phyloP scores from a whole-genome alignment of 306 rosid genomes.

The Malus fusca region DNA sequence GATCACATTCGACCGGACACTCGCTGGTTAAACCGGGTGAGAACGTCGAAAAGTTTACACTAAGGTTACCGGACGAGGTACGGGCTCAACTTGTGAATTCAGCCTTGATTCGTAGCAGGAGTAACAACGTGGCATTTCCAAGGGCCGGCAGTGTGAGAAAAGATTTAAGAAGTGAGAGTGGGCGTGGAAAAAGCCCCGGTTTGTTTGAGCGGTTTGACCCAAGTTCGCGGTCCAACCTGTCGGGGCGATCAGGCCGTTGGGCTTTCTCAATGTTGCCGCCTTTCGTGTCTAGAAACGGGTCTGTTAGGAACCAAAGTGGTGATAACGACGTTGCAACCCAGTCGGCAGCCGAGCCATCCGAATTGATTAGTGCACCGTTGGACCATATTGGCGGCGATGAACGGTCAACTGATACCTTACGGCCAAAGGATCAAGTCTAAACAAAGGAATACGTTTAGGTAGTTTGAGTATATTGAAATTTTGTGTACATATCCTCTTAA shows the following conservation, averaged over 20 bases:
- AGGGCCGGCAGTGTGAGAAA: slow-evolving; percentile 46
- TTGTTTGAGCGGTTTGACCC: slow-evolving; percentile 14
- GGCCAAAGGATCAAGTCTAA: slow-evolving; percentile 11
- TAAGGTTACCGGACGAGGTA: slow-evolving; percentile 65
- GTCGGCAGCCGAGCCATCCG: neutral
- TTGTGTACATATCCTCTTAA: neutral
- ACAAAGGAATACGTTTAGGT: neutral
- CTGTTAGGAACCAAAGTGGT: slow-evolving; percentile 10
- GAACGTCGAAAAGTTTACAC: slow-evolving; percentile 54
- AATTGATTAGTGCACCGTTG: neutral
- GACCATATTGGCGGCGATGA: slow-evolving; percentile 31
- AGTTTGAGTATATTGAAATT: neutral
- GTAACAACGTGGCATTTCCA: slow-evolving; percentile 37
- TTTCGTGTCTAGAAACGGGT: slow-evolving; percentile 25
- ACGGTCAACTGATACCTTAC: slow-evolving; percentile 35
- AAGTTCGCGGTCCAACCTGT: neutral
- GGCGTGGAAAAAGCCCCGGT: slow-evolving; percentile 16
- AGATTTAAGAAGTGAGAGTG: slow-evolving; percentile 44
- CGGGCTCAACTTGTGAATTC: slow-evolving; percentile 50
- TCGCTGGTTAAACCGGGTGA: slow-evolving; percentile 36
- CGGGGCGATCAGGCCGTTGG: slow-evolving; percentile 24
- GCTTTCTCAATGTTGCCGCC: slow-evolving; percentile 33
- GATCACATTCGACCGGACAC: slow-evolving; percentile 24
- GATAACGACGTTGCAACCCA: neutral
- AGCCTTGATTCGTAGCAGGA: slow-evolving; percentile 27